phyloP scores from a whole-genome alignment of 306 rosid species.

The Acacia crassicarpa region DNA sequence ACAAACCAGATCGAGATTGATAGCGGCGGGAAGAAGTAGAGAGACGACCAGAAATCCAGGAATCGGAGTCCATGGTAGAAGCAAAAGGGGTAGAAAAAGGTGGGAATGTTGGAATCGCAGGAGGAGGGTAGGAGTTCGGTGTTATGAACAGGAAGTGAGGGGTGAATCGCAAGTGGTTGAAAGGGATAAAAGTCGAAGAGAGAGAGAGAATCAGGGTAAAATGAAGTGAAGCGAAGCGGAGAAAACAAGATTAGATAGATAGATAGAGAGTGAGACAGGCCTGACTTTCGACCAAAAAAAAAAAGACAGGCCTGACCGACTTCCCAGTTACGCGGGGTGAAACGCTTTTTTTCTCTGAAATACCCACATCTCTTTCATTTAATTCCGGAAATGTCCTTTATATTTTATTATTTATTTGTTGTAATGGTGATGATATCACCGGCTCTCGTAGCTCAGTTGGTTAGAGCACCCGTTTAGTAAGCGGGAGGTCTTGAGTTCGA shows the following conservation, averaged over 20 bases:
- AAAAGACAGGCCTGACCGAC: background rate
- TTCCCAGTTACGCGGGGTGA: background rate
- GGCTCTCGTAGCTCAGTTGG: conserved; percentile 76
- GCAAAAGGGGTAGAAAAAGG: background rate
- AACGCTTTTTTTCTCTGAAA: background rate
- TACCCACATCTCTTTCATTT: background rate
- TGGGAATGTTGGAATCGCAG: background rate
- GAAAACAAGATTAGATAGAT: background rate
- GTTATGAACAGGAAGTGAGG: background rate
- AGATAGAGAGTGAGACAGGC: conserved; percentile 6
- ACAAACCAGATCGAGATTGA: conserved; percentile 51
- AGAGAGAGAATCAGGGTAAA: background rate
- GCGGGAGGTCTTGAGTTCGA: conserved; percentile 79
- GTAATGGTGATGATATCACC: rapidly evolving
- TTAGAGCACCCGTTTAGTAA: conserved; percentile 76
- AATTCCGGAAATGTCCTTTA: conserved; percentile 4
- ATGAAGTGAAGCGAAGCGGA: background rate
- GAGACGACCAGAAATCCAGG: conserved; percentile 41
- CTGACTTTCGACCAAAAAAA: too few relatives aligned
- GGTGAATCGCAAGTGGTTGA: background rate
- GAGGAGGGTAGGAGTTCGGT: background rate
- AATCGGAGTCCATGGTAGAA: conserved; percentile 46
- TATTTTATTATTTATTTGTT: background rate
- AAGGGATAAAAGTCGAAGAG: background rate
- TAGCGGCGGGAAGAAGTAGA: conserved; percentile 37